Conservation (phyloP, 2,329 filamentous ascomycete genomes). For the Nigrospora oryzae region DNA sequence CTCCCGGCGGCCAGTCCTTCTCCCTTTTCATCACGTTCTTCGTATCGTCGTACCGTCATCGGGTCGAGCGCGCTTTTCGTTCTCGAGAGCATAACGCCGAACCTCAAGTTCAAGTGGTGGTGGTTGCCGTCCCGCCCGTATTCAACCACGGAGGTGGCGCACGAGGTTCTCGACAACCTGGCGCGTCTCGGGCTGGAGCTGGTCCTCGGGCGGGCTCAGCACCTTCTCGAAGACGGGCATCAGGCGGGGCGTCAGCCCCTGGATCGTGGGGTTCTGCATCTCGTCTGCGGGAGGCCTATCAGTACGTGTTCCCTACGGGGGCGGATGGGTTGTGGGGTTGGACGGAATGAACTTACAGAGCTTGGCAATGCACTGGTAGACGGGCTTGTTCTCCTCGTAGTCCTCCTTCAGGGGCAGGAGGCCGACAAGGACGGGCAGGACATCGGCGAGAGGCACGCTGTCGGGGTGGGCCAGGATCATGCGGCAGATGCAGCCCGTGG, state of each 20-base stretch:
- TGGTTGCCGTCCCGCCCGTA: background rate
- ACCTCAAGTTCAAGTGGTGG: background rate
- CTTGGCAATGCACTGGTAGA: conserved; percentile 83
- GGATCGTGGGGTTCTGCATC: conserved; percentile 58
- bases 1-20: background rate
- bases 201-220: conserved; percentile 61
- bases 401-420: conserved; percentile 86
- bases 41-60: conserved; percentile 3
- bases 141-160: conserved; percentile 8
- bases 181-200: conserved; percentile 66
- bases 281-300: conserved; percentile 39
- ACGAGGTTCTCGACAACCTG: conserved; percentile 58
- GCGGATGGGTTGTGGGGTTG: conserved; percentile 3
- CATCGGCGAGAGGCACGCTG: conserved; percentile 68
- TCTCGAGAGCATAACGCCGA: background rate
- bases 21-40: background rate
- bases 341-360: conserved; percentile 53
- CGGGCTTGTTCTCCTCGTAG: conserved; percentile 91
- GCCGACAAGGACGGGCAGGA: conserved; percentile 71
- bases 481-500: conserved; percentile 80
- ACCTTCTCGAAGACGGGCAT: conserved; percentile 67
- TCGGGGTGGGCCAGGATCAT: conserved; percentile 90
- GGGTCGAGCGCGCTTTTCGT: background rate
- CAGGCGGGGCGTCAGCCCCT: conserved; percentile 61
- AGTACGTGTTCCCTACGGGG: background rate